Percentiles rank a stretch among this genome's conserved stretches.
Evolutionary conservation across 106 monocot species (phyloP).

Genomic region (Dendrobium huoshanense): DNA sequence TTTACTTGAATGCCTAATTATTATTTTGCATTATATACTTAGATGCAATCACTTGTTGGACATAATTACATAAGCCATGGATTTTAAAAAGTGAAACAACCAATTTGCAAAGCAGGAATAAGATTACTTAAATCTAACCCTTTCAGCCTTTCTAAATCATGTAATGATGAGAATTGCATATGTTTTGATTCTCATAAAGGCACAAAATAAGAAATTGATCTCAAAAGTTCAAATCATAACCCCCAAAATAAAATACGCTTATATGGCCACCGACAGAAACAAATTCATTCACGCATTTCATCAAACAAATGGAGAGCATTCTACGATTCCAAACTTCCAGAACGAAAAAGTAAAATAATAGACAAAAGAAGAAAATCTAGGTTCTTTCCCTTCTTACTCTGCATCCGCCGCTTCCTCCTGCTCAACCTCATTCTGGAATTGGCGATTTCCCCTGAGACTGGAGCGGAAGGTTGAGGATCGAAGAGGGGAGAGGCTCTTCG

Average conservation of each 20-base stretch:
- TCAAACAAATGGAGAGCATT: constrained; percentile 3
- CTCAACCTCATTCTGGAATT: not conserved
- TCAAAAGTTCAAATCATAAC: not conserved
- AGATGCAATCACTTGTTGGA: no score
- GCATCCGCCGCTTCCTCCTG: not conserved
- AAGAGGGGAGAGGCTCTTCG: constrained; percentile 1
- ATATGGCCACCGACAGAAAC: not conserved
- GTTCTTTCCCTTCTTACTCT: not conserved
- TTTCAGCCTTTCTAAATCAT: not conserved
- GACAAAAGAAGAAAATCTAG: not conserved
- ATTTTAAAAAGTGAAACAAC: no score
- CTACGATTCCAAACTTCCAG: not conserved
- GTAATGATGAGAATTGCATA: not conserved
- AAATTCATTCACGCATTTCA: constrained; percentile 2
- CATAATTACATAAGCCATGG: no score
- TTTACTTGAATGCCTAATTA: no score
- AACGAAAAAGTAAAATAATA: not conserved
- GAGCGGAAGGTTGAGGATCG: constrained; percentile 27
- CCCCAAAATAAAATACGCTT: not conserved
- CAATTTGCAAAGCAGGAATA: no score
- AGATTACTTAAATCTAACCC: not conserved
- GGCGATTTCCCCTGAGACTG: constrained; percentile 25
- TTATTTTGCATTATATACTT: no score
- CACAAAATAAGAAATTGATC: not conserved
- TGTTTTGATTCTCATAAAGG: not conserved